Base-by-base conservation (phyloP, 345 rosid genomes). In the Salix dunnii region DNA sequence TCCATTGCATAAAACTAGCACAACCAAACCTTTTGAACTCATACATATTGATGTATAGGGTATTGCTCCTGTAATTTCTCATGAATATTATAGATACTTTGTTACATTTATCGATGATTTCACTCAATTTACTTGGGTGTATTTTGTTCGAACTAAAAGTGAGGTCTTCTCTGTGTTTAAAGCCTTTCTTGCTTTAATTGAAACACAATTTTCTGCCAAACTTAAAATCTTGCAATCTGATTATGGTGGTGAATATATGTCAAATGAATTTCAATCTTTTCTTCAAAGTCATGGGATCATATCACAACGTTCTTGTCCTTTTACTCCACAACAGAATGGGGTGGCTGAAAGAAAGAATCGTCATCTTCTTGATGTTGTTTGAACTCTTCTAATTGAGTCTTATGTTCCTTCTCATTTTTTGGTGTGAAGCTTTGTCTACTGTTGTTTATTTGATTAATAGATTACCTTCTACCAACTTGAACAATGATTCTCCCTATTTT, bases 231-330 rank as follows among this genome's bases (percentile, higher is more conserved):
- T 73, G 12, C 33, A 23, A 21, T 73, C 36, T 31, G 69, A 73
- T 38, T 63, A 14, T 2, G 53, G 76, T 31, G 76, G 76, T 58
- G 68, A 73, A 40, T 60, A 36, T 61, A 58, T 73, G 72, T 67
- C 73, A 25, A 42, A 46, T 51, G 53, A 20, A 20, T 55, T 72
- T 78, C 40, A 72, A 13, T 28, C 3, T 31, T 73, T 49, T 78
- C 61, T 35, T 30, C 18, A 36, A 20, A 33, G 31, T 16, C 3
- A 14, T 40, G 66, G 71, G 60, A 78, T 72, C 30, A 49, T 78
- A 8, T 6, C 71, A 1, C 63, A 18, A 48, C 28, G 64, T 2
- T 72, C 40, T 71, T 60, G 25, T 72, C 67, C 66, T 72, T 72
- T 55, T 16, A 60, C 46, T 55, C 28, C 75, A 72, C 67, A 60